Evolutionary conservation across 192 early-diverging fungal genomes (phyloP).

Genomic region (Linderina pennispora): DNA sequence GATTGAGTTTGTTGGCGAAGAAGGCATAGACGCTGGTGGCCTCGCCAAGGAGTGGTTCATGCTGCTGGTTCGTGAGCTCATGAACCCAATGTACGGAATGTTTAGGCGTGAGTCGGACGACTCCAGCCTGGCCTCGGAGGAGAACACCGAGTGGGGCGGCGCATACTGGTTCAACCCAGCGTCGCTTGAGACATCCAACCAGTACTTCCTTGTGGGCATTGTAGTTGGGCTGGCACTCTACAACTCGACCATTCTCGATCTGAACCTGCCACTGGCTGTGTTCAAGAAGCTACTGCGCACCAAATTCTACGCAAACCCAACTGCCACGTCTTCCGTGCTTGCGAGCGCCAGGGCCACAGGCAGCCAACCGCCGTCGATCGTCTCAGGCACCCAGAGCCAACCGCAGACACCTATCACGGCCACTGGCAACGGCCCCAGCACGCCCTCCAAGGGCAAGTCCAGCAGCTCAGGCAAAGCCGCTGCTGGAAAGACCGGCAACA

Average conservation of each 20-base stretch:
- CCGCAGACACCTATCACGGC: background rate
- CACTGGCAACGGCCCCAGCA: background rate
- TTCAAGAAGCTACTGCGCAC: constrained; percentile 83
- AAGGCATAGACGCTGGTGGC: constrained; percentile 95
- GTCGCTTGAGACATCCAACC: constrained; percentile 65
- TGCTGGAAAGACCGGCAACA: background rate
- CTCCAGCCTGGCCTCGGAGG: background rate
- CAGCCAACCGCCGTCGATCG: constrained; percentile 5
- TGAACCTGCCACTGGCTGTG: constrained; percentile 69
- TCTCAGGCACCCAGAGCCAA: constrained; percentile 11
- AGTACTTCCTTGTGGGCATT: constrained; percentile 88
- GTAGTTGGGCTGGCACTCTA: constrained; percentile 92
- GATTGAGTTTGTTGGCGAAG: constrained; percentile 91
- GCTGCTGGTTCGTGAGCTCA: constrained; percentile 81
- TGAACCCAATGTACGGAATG: constrained; percentile 92
- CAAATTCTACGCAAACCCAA: constrained; percentile 12
- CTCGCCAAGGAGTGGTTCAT: constrained; percentile 97
- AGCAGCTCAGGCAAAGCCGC: background rate
- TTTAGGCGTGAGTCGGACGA: constrained; percentile 64
- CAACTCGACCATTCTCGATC: constrained; percentile 88
- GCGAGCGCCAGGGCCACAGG: background rate
- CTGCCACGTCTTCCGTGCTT: background rate
- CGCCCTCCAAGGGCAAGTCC: background rate
- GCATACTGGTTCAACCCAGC: constrained; percentile 76
- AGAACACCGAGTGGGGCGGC: constrained; percentile 1